These are phyloP conservation scores for Scutellaria baicalensis DNA, from an alignment of 257 asterid species.

Conservation along the genomic window DNA sequence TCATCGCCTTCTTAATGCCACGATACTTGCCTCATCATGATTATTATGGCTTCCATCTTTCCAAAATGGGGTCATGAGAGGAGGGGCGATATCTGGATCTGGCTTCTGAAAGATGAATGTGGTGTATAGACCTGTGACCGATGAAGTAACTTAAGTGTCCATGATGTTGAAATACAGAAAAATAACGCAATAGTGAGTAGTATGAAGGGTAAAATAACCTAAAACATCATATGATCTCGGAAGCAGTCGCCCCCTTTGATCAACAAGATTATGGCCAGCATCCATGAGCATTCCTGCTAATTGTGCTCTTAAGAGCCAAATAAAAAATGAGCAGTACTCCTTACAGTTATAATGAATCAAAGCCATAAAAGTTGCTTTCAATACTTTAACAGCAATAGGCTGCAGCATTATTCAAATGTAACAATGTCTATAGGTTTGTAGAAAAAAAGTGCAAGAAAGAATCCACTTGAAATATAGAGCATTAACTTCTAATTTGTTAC, in stretches of 20 bases:
- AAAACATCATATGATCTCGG: constrained; percentile 76
- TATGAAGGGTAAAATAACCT: constrained; percentile 37
- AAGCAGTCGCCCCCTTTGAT: constrained; percentile 88
- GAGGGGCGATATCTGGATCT: constrained; percentile 86
- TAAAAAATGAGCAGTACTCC: constrained; percentile 11
- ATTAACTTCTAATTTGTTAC: neutral
- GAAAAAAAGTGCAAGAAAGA: neutral
- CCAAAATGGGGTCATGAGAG: constrained; percentile 76
- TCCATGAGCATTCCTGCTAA: constrained; percentile 72
- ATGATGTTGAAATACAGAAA: neutral
- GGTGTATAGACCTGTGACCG: constrained; percentile 68
- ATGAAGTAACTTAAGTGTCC: neutral
- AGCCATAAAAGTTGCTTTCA: neutral
- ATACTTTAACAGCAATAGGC: neutral
- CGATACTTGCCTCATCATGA: constrained; percentile 71
- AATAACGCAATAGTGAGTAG: neutral
- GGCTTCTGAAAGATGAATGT: constrained; percentile 89
- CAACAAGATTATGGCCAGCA: constrained; percentile 65
- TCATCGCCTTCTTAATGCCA: constrained; percentile 15
- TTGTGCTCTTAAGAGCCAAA: constrained; percentile 50
- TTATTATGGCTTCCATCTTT: constrained; percentile 52
- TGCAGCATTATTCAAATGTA: neutral
- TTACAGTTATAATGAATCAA: neutral
- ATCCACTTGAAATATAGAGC: neutral
- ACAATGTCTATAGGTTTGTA: too few species aligned